These are phyloP conservation scores for Starmerella sirachaensis DNA, from an alignment of 805 yeast species.

Conservation along the genomic window DNA sequence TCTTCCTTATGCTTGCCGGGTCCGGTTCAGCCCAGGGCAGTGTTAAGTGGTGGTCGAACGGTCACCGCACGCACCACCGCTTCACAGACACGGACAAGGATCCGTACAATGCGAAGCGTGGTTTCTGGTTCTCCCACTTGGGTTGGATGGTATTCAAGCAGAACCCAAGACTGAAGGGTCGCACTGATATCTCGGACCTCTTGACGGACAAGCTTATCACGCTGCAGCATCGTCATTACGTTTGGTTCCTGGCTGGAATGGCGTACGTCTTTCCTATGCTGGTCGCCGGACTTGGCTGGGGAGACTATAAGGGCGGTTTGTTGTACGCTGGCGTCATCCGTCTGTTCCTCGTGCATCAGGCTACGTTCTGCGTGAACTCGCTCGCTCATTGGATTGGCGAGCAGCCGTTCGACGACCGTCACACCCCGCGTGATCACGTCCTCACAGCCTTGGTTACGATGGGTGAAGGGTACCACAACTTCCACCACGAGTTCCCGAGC, in stretches of 20 bases:
- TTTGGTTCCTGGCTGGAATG: slow-evolving; percentile 38
- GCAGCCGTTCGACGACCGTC: slow-evolving; percentile 61
- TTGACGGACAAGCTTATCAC: slow-evolving; percentile 43
- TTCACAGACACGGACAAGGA: slow-evolving; percentile 80
- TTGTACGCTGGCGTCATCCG: slow-evolving; percentile 69
- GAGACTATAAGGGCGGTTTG: slow-evolving; percentile 65
- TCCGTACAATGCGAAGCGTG: slow-evolving; percentile 74
- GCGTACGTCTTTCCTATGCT: slow-evolving; percentile 53
- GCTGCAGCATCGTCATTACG: slow-evolving; percentile 66
- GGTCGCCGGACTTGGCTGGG: slow-evolving; percentile 56
- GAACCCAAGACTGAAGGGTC: slow-evolving; percentile 48
- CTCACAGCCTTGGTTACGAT: slow-evolving; percentile 54
- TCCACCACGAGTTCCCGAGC: slow-evolving; percentile 90
- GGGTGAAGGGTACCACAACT: slow-evolving; percentile 88
- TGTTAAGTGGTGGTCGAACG: slow-evolving; percentile 64
- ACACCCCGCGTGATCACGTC: slow-evolving; percentile 61
- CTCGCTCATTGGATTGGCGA: slow-evolving; percentile 69
- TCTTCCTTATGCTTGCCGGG: slow-evolving; percentile 48
- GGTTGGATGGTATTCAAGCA: slow-evolving; percentile 77
- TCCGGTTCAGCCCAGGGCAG: slow-evolving; percentile 68
- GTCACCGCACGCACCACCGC: slow-evolving; percentile 85
- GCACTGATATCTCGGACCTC: slow-evolving; percentile 57
- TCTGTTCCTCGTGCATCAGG: slow-evolving; percentile 63
- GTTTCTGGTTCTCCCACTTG: slow-evolving; percentile 69
- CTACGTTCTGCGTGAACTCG: slow-evolving; percentile 65